Evolutionary conservation across 805 yeast species (phyloP).

Genomic region (Spathaspora hagerdaliae): DNA sequence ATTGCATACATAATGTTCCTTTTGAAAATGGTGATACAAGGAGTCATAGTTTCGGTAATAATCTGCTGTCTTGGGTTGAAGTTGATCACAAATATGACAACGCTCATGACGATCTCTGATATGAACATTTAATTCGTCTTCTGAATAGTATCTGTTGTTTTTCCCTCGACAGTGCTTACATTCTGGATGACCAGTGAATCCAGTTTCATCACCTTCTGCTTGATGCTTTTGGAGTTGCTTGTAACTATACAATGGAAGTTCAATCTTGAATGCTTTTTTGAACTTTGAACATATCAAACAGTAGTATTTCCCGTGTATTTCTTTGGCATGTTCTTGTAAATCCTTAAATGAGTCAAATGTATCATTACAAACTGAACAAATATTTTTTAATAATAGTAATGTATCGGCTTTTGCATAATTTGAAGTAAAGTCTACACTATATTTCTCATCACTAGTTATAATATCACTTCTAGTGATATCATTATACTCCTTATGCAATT

Average conservation of each 20-base stretch:
- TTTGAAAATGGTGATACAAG: slow-evolving; percentile 69
- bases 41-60: slow-evolving; percentile 76
- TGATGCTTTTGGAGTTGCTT: slow-evolving; percentile 69
- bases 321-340: slow-evolving; percentile 60
- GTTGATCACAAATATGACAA: slow-evolving; percentile 84
- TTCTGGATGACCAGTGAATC: slow-evolving; percentile 84
- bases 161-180: slow-evolving; percentile 76
- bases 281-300: slow-evolving; percentile 78
- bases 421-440: slow-evolving; percentile 59
- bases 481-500: slow-evolving; percentile 30
- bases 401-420: slow-evolving; percentile 45
- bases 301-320: slow-evolving; percentile 56
- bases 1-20: slow-evolving; percentile 72
- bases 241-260: slow-evolving; percentile 57
- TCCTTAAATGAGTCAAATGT: slow-evolving; percentile 49
- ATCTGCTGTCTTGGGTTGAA: slow-evolving; percentile 51
- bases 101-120: slow-evolving; percentile 80
- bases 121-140: slow-evolving; percentile 80
- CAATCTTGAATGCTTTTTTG: slow-evolving; percentile 74
- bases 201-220: slow-evolving; percentile 66
- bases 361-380: slow-evolving; percentile 51
- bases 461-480: slow-evolving; percentile 32
- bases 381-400: slow-evolving; percentile 46
- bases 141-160: slow-evolving; percentile 66
- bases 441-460: slow-evolving; percentile 36